Percentiles rank a stretch among this genome's conserved stretches.
phyloP scores from a whole-genome alignment of 352 stramenopile species.

The Blastocystis hominis region DNA sequence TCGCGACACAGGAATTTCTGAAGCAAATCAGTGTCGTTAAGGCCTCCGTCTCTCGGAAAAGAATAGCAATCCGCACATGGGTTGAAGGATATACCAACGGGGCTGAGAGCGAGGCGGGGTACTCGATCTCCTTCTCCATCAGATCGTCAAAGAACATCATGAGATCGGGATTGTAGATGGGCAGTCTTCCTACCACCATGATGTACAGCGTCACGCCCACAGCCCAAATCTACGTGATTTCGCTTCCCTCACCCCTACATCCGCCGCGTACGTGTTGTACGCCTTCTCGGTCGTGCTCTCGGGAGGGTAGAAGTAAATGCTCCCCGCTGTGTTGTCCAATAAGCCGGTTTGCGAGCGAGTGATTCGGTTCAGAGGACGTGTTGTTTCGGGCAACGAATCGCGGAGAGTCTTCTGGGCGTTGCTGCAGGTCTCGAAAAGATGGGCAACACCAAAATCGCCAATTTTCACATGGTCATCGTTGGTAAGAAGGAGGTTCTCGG shows the following conservation, averaged over 20 bases:
- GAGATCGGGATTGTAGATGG: constrained; percentile 42
- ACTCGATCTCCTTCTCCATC: constrained; percentile 4
- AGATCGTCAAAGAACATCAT: constrained; percentile 39
- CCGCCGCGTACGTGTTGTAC: constrained; percentile 76
- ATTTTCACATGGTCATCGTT: constrained; percentile 74
- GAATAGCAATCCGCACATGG: constrained; percentile 68
- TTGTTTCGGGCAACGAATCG: background rate
- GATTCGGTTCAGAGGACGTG: constrained; percentile 67
- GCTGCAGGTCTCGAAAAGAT: constrained; percentile 50
- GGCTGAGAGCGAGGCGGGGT: background rate
- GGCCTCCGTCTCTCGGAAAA: constrained; percentile 61
- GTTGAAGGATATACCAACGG: constrained; percentile 46
- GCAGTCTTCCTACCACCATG: constrained; percentile 66
- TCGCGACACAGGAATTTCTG: constrained; percentile 77
- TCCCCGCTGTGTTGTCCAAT: constrained; percentile 44
- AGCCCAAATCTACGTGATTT: constrained; percentile 70
- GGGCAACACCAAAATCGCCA: constrained; percentile 50
- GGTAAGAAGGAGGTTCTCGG: constrained; percentile 75
- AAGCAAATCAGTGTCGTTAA: constrained; percentile 70
- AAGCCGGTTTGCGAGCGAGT: constrained; percentile 68
- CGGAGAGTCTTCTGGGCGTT: constrained; percentile 64
- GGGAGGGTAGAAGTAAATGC: constrained; percentile 66
- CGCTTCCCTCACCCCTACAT: constrained; percentile 67
- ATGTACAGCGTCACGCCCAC: constrained; percentile 78
- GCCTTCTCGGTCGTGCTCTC: constrained; percentile 70